A percentile compares a stretch with the other conserved stretches of the same genome.
These are phyloP conservation scores for Amaranthus palmeri DNA, from an alignment of 148 eudicot genomes.

Conservation along the genomic window DNA sequence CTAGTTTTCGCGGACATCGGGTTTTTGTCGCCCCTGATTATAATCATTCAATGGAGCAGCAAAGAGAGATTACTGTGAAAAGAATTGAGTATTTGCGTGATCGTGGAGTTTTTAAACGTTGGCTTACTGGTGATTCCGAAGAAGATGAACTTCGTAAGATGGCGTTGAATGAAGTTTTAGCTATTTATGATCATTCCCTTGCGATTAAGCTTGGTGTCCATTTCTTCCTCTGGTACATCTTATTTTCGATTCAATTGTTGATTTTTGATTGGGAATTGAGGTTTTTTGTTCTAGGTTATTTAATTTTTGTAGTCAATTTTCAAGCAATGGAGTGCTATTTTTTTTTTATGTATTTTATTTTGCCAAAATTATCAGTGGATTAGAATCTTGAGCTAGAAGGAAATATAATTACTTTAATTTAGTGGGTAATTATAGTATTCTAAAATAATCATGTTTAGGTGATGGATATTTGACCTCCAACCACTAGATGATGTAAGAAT, in stretches of 20 bases:
- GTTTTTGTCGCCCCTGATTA: conserved; percentile 56
- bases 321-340: not conserved
- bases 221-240: conserved; percentile 66
- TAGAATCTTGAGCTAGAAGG: too few species aligned
- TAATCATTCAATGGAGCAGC: conserved; percentile 75
- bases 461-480: too few species aligned
- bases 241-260: not conserved
- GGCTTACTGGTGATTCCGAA: conserved; percentile 48
- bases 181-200: conserved; percentile 70
- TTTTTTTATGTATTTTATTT: not conserved
- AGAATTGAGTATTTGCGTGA: conserved; percentile 50
- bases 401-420: too few species aligned
- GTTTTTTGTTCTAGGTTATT: not conserved
- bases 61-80: conserved; percentile 64
- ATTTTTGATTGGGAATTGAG: not conserved
- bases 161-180: conserved; percentile 50
- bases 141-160: conserved; percentile 56
- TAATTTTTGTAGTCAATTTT: not conserved
- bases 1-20: conserved; percentile 41
- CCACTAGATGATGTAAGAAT: too few species aligned
- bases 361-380: too few species aligned
- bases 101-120: conserved; percentile 56
- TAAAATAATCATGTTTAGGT: too few species aligned
- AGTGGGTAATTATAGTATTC: too few species aligned
- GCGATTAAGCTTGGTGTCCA: conserved; percentile 73